Percentiles rank a stretch among this genome's conserved stretches.
Evolutionary conservation across 805 yeast species (phyloP).

Genomic region (Candida quercuum): DNA sequence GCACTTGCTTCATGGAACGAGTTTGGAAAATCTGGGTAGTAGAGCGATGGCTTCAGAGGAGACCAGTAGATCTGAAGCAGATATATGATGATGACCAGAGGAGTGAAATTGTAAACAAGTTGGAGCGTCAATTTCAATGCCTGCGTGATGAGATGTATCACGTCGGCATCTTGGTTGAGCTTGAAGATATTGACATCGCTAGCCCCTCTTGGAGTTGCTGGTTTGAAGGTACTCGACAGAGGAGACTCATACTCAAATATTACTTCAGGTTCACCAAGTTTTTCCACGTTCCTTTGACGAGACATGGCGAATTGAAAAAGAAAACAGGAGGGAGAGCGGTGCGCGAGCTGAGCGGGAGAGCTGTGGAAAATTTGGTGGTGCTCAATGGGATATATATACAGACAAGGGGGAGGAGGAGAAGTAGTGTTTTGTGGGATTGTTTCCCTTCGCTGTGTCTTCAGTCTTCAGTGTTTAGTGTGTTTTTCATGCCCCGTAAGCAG

Average conservation of each 20-base stretch:
- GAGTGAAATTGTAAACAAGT: constrained; percentile 6
- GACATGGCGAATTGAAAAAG: not conserved
- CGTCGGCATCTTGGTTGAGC: not conserved
- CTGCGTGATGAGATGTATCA: not conserved
- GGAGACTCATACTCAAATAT: too few species aligned
- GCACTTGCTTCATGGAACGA: constrained; percentile 23
- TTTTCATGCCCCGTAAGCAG: too few species aligned
- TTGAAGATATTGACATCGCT: not conserved
- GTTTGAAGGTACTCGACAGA: not conserved
- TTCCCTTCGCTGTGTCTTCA: too few species aligned
- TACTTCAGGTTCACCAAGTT: not conserved
- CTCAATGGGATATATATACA: too few species aligned
- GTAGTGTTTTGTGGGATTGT: too few species aligned
- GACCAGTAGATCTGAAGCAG: constrained; percentile 10
- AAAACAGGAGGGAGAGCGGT: too few species aligned
- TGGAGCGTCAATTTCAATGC: not conserved
- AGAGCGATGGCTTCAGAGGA: constrained; percentile 10
- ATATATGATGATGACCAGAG: constrained; percentile 11
- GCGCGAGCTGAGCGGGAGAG: too few species aligned
- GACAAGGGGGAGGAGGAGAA: too few species aligned
- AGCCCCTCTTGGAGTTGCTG: not conserved
- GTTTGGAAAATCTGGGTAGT: constrained; percentile 31
- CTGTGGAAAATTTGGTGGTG: too few species aligned
- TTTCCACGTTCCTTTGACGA: not conserved
- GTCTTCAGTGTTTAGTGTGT: too few species aligned